Evolutionary conservation across 1,139 yeast species (phyloP), one percentile per base, ranked within the genome.

Genomic region (Taphrina pruni): DNA sequence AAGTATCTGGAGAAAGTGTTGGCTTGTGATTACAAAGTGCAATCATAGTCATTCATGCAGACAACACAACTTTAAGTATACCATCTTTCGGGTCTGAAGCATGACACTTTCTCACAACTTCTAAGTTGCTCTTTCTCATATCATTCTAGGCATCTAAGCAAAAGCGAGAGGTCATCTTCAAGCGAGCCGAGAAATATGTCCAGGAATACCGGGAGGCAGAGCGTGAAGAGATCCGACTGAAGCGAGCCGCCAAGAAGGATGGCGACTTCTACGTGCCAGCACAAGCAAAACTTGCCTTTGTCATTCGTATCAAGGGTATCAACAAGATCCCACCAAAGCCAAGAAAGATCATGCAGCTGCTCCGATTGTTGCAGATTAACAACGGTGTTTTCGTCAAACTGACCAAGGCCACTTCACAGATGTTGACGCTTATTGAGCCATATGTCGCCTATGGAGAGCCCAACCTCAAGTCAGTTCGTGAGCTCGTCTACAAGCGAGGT

Each of bases 391-490:
- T 94, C 81, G 96, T 94, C 81, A 91, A 91, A 85, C 88, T 94
- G 79, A 94, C 98, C 88, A 94, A 94, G 89, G 99, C 99, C 78
- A 94, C 99, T 79, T 80, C 88, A 78, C 98, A 94, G 87, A 89
- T 94, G 83, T 88, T 94, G 84, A 92, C 89, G 84, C 89, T 94
- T 82, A 97, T 94, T 81, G 98, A 94, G 86, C 99, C 99, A 82
- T 94, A 92, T 88, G 88, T 94, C 83, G 96, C 99, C 80, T 94
- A 90, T 89, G 99, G 99, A 86, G 93, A 93, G 94, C 99, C 99
- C 85, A 90, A 91, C 81, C 87, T 90, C 81, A 84, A 97, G 76
- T 90, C 98, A 83, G 87, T 93, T 81, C 93, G 97, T 86, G 89
- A 93, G 84, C 90, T 94, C 82, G 83, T 94, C 79, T 94, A 94